Conservation (phyloP, 108 stramenopile species). For the Discostella pseudostelligera region DNA sequence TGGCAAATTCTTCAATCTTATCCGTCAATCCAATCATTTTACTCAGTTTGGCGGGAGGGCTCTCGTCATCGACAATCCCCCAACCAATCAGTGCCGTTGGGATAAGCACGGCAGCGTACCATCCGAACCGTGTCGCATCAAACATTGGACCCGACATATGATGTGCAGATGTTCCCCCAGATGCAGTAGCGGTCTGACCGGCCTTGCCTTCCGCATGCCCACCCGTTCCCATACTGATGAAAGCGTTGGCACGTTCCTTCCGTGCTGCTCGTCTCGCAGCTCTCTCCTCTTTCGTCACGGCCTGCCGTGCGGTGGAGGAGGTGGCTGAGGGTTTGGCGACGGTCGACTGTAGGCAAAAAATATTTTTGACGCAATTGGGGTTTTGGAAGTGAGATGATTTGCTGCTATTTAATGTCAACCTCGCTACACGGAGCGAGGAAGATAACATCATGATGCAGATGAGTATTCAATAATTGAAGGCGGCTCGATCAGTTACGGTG, state of each 20-base stretch:
- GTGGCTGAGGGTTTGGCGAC: neutral
- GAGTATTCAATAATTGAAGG: too few relatives aligned
- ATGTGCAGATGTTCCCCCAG: conserved; percentile 1
- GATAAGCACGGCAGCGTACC: conserved; percentile 65
- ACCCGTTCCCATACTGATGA: conserved; percentile 32
- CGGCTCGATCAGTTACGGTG: too few relatives aligned
- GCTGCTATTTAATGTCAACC: too few relatives aligned
- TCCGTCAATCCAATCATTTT: conserved; percentile 68
- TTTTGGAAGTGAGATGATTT: neutral
- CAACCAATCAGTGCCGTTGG: conserved; percentile 73
- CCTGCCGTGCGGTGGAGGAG: conserved; percentile 44
- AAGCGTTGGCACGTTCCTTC: conserved; percentile 61
- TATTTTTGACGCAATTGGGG: conserved; percentile 1
- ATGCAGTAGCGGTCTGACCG: neutral
- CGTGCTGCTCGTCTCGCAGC: conserved; percentile 64
- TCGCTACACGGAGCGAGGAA: too few relatives aligned
- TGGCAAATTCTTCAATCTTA: conserved; percentile 64
- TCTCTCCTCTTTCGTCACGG: conserved; percentile 60
- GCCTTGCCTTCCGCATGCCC: conserved; percentile 7
- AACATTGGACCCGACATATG: conserved; percentile 32
- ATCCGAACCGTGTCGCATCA: conserved; percentile 49
- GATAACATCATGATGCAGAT: too few relatives aligned
- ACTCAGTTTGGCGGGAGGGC: conserved; percentile 72
- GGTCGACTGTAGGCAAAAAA: conserved; percentile 13
- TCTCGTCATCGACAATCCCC: conserved; percentile 72